Evolutionary conservation across 768 basidiomycete genomes (phyloP), one percentile per base, ranked within the genome.

Genomic region (Mycena latifolia): DNA sequence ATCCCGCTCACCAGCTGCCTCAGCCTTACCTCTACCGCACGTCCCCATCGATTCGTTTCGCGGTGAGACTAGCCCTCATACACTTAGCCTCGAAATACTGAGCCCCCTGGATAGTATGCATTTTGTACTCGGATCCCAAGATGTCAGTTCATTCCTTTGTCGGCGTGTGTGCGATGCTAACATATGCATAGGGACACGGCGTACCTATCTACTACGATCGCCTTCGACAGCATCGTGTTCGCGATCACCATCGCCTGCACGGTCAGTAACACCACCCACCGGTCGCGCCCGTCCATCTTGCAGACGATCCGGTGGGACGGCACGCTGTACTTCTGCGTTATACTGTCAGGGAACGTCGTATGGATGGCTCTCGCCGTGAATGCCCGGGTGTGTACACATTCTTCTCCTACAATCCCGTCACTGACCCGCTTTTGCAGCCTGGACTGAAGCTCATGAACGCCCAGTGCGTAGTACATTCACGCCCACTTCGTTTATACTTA

Each of bases 361-460:
- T 77, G 75, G 76, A 73, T 77, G 71, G 67, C 65, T 1, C 69
- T 75, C 33, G 69, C 72, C n/a, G 55, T 75, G 17, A 46, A 65
- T 55, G 71, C 62, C 35, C 66, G 75, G n/a, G 74, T 74, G 54
- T 20, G 76, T 68, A n/a, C n/a, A n/a, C n/a, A n/a, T n/a, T n/a
- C n/a, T 5, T 20, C 9, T 29, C 15, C 39, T 31, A 24, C 12
- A 22, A 11, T n/a, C 52, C 14, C 20, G 24, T 24, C 15, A 25
- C 37, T 65, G 43, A 65, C 52, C 5, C 17, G 5, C 52, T 29
- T 31, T 17, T 27, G 2, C 57, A 77, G 73, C 72, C 69, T 27
- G 73, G 73, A 5, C 62, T 77, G 39, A 75, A 75, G 46, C 63
- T 75, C 22, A 71, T 75, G 67, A 77, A 77, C 55, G 72, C 74